A percentile compares a stretch with the other conserved stretches of the same genome.
Conservation (phyloP, 331 rosid genomes). For the Cydonia oblonga region DNA sequence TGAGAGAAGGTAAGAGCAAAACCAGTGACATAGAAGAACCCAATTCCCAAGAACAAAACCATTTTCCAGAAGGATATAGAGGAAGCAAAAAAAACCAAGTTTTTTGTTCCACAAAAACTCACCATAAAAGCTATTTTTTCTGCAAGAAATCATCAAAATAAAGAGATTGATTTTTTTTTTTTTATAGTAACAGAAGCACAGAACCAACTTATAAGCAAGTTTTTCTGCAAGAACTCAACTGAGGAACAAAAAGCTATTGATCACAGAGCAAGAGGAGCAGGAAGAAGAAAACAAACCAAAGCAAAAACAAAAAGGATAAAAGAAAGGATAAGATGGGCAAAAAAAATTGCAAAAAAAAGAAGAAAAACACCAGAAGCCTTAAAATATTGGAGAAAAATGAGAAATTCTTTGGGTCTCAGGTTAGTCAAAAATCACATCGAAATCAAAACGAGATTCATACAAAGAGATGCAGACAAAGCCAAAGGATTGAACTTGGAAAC, state of each 20-base stretch:
- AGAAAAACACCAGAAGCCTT: not conserved
- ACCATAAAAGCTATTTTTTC: not conserved
- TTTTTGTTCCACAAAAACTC: not conserved
- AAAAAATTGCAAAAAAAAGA: not conserved
- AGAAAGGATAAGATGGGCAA: conserved; percentile 7
- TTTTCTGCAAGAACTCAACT: not conserved
- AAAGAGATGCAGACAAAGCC: not conserved
- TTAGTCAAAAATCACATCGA: not conserved
- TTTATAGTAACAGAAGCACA: too few relatives aligned
- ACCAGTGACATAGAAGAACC: not conserved
- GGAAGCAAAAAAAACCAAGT: not conserved
- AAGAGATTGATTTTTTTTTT: too few relatives aligned
- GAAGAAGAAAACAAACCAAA: not conserved
- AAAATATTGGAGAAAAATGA: not conserved
- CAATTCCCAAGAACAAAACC: not conserved
- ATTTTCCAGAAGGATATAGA: not conserved
- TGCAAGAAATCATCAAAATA: too few relatives aligned
- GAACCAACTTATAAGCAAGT: too few relatives aligned
- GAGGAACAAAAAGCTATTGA: not conserved
- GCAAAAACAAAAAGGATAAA: conserved; percentile 8
- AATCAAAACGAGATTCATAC: not conserved
- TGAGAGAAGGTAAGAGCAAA: not conserved
- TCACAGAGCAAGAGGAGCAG: not conserved
- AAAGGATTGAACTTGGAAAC: not conserved
- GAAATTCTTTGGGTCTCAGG: not conserved